Evolutionary conservation across 75 land plant genomes (phyloP), one percentile per base, ranked within the genome.

Genomic region (Sequoia sempervirens): DNA sequence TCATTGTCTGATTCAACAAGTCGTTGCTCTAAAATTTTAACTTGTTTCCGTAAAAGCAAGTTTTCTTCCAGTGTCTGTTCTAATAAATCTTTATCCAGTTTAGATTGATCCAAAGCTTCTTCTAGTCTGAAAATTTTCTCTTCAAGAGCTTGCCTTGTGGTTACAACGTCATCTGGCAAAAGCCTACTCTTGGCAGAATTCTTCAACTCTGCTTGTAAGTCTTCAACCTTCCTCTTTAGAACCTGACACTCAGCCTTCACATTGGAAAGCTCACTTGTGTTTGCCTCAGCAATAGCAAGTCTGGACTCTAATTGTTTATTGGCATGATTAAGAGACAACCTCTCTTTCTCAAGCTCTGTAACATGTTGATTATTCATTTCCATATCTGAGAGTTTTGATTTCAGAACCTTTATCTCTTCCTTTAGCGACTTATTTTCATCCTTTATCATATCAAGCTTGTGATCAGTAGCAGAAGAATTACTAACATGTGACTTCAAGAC

Each of bases 1-100:
- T 94, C 94, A 41, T 89, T 87, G 87, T 97, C 99, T 81, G 99
- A 94, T 70, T 84, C 92, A 82, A 88, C 82, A 68, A 97, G 92
- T 30, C 93, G 92, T 80, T 94, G 93, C 84, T 97, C 95, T 81
- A 97, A 80, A 18, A 88, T 64, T 80, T 90, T 85, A 34, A 97
- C 85, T 75, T 94, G 92, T 43, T 90, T 90, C 66, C 89, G 90
- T 86, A 96, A 85, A 70, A 87, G 28, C 15, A 90, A 90, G 85
- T 92, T 90, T 74, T 93, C 89, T 47, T 87, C 83, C 34, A 91
- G 91, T 82, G 89, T 83, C 52, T 90, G 87, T 80, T 90, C 90
- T 30, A 92, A 84, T 13, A 91, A 83, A 23, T 82, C 76, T 38
- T 85, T 95, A 23, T 87, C 88, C 74, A 72, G 84, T 87, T 90